Evolutionary conservation across 148 eudicot species (phyloP).

Genomic region (Pharnaceum exiguum): DNA sequence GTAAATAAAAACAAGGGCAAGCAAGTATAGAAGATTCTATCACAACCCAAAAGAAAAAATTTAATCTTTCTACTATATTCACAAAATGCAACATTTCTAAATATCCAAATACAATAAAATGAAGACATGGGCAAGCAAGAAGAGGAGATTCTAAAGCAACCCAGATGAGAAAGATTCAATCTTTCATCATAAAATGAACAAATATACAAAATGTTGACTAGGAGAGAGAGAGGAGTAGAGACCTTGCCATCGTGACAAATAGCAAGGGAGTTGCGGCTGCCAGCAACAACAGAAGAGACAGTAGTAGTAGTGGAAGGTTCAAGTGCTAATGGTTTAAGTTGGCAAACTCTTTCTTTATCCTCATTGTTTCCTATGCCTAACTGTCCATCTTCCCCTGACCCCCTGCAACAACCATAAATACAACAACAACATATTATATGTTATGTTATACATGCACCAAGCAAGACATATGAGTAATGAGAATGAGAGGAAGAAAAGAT

Average conservation of each 20-base stretch:
- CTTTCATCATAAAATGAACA: not conserved
- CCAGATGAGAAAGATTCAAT: constrained; percentile 11
- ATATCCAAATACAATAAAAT: too few species aligned
- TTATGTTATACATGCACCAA: not conserved
- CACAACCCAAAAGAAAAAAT: constrained; percentile 13
- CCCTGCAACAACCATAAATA: constrained; percentile 42
- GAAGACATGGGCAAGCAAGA: not conserved
- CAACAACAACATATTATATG: not conserved
- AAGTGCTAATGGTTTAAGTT: constrained; percentile 56
- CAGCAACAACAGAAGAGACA: constrained; percentile 77
- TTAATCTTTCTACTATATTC: constrained; percentile 6
- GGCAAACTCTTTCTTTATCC: constrained; percentile 76
- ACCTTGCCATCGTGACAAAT: constrained; percentile 93
- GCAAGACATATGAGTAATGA: not conserved
- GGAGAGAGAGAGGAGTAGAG: not conserved
- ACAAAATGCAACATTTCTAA: too few species aligned
- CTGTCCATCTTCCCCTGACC: constrained; percentile 98
- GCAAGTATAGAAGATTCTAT: not conserved
- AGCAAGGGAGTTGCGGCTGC: constrained; percentile 96
- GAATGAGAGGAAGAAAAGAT: not conserved
- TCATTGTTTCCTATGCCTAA: constrained; percentile 79
- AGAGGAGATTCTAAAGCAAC: not conserved
- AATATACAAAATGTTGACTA: too few species aligned
- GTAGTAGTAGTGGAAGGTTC: constrained; percentile 21
- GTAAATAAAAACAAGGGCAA: not conserved